Conservation (phyloP, 2,329 filamentous ascomycete species). For the Fusarium sp. region DNA sequence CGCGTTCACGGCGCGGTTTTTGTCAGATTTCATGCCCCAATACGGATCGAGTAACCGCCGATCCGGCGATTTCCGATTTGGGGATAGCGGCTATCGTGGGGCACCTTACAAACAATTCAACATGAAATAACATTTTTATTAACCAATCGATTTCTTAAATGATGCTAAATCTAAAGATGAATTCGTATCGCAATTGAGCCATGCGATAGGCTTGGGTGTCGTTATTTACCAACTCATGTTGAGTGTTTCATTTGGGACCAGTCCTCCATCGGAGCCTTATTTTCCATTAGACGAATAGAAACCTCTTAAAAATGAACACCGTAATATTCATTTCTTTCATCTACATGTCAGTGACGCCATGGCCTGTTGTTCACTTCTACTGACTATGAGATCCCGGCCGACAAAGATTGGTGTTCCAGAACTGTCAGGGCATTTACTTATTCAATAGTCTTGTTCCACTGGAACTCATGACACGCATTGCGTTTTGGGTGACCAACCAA, state of each 20-base stretch:
- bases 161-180: background rate
- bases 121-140: no score
- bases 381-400: fast-evolving
- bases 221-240: no score
- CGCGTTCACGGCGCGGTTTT: background rate
- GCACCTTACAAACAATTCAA: background rate
- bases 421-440: background rate
- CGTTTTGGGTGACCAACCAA: fast-evolving
- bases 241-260: background rate
- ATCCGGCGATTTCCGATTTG: background rate
- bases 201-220: fast-evolving
- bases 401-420: fast-evolving
- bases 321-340: fast-evolving
- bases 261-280: no score
- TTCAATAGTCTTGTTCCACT: background rate
- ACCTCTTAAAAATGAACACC: background rate
- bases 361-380: background rate
- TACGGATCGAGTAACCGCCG: background rate
- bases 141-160: background rate
- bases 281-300: background rate
- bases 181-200: fast-evolving
- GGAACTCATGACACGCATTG: no score
- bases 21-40: background rate
- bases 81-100: background rate
- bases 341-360: fast-evolving